phyloP scores from a whole-genome alignment of 345 rosid genomes.

The Camelina hispida region DNA sequence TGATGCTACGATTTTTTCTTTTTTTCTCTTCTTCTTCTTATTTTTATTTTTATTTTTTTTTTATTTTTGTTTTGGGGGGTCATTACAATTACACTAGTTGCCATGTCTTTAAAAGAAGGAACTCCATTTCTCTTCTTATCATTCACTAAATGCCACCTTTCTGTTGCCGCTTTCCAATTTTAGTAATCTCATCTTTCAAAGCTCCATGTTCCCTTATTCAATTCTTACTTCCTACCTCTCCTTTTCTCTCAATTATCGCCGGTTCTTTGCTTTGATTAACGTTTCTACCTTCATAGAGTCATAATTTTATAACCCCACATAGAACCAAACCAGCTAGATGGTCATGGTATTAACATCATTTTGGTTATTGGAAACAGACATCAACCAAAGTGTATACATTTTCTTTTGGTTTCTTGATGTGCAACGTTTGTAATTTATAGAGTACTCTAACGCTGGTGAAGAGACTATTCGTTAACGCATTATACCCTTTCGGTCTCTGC shows the following conservation, averaged over 20 bases:
- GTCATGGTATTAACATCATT: conserved; percentile 35
- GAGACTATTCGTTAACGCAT: background rate
- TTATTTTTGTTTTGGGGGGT: background rate
- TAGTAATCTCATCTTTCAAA: conserved; percentile 49
- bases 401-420: conserved; percentile 4
- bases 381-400: conserved; percentile 32
- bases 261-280: conserved; percentile 17
- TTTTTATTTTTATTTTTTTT: background rate
- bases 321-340: conserved; percentile 35
- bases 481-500: background rate
- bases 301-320: conserved; percentile 35
- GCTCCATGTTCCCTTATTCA: conserved; percentile 58
- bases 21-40: too few species aligned
- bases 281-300: conserved; percentile 32
- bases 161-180: conserved; percentile 57
- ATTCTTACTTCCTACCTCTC: conserved; percentile 46
- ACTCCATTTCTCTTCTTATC: conserved; percentile 47
- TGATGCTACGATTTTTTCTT: conserved; percentile 36
- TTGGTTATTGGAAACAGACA: conserved; percentile 34
- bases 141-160: conserved; percentile 65
- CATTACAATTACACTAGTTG: conserved; percentile 38
- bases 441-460: background rate
- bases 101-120: conserved; percentile 34
- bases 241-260: conserved; percentile 38
- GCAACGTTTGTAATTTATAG: conserved; percentile 9